Base-by-base conservation (phyloP, 2,329 filamentous ascomycete species). In the Cordyceps fumosorosea region DNA sequence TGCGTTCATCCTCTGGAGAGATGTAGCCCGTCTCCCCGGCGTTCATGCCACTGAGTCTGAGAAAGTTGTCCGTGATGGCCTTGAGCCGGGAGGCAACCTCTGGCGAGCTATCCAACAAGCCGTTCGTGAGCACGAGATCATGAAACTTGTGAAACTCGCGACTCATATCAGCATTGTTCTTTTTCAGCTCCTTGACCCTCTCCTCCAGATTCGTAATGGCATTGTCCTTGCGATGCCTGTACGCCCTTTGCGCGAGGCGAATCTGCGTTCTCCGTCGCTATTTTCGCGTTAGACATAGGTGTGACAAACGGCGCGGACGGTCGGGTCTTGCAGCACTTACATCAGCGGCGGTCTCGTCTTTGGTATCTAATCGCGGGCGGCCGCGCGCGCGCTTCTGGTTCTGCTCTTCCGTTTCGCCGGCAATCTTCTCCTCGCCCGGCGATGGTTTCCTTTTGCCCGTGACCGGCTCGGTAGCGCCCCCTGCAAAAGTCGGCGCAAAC, bases 241-340 rank as follows among this genome's bases (percentile, higher is more conserved):
- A 96, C 0, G 91, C 91, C 66, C 91, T 81, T 73, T 96, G 92
- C 2, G 92, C 92, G 60, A 93, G 82, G 26, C 92, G 87, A 65
- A 96, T 95, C 72, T 96, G 92, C 5, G 90, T 93, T 60, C 92
- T 84, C 58, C 92, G 88, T 65, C 91, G 88, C 89, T 90, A 47
- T 32, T 54, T 64, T 24, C 52, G 24, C 65, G 65, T 74, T 63
- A 73, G 69, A 61, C 14, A 54, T 62, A 58, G 50, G 65, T 56
- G 61, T 14, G 44, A 60, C 34, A 37, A 37, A 37, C 57, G 18
- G 34, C 20, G 20, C 42, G 20, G 42, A 1, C 5, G 7, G 14
- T 32, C n/a, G 3, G 4, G 18, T 22, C 5, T 24, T 18, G 10
- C 45, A 29, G 40, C 14, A 86, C 88, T 83, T 76, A 91, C 90